Evolutionary conservation across 2,329 filamentous ascomycete species (phyloP), one percentile per base, ranked within the genome.

Genomic region (Aspergillus unguis): DNA sequence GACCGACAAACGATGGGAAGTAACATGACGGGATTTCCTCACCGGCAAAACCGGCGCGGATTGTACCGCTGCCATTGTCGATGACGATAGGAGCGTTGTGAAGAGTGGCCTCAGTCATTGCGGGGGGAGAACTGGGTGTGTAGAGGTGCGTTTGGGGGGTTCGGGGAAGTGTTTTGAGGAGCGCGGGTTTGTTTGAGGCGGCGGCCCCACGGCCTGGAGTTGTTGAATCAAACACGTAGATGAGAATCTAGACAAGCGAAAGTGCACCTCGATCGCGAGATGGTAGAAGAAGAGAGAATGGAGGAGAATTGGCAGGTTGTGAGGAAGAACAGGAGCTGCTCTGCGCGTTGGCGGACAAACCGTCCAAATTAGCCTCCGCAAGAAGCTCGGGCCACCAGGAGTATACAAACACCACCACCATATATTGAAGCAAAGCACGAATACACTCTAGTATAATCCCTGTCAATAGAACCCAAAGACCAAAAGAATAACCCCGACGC

Each of bases 81-180:
- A 99, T 88, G 70, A 99, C 94, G 73, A 99, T 96, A 54, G 94
- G 92, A 62, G 91, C 92, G 80, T 99, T 99, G 80, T 96, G 94
- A 51, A 97, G 85, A 56, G 81, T 75, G 53, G 71, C 80, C 69
- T 87, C 86, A 60, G 81, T 78, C 83, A 86, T 86, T 63, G 58
- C 65, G 66, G 57, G 55, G 46, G 42, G 55, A 17, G 48, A 50
- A 42, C 38, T 44, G 52, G 44, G 45, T 25, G 40, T 44, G 43
- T 40, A 25, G 48, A 44, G 38, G 55, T 45, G 42, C 37, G 37
- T 35, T 51, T 46, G 23, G 43, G 36, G 17, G 48, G 33, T 25
- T 46, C 43, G 33, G 48, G 41, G 38, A 44, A 59, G 56, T 54
- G 51, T 56, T 57, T 57, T 53, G 54, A 53, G 54, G 54, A 53